Conservation (phyloP, 805 yeast genomes). For the Kuraishia floccosa region DNA sequence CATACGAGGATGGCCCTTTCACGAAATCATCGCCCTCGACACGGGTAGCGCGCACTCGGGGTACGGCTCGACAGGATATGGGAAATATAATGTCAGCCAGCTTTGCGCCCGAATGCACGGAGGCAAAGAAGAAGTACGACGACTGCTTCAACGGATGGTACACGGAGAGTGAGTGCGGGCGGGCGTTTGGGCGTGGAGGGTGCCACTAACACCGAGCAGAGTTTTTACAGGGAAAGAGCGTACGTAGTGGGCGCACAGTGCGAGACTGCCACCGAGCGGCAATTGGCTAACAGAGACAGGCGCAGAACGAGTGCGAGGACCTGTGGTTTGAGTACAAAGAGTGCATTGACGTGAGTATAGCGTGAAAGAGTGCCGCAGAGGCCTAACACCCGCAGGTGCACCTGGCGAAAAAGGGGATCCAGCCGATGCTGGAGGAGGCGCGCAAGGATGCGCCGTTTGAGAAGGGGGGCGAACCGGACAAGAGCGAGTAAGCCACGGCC, state of each 20-base stretch:
- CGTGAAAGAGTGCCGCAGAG: background rate
- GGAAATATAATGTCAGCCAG: constrained; percentile 74
- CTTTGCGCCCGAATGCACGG: constrained; percentile 95
- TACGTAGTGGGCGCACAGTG: constrained; percentile 14
- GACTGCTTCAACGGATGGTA: constrained; percentile 94
- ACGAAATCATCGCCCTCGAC: too few species aligned
- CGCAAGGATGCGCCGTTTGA: constrained; percentile 85
- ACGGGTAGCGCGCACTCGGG: too few species aligned
- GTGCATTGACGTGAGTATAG: constrained; percentile 59
- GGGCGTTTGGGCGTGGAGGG: background rate
- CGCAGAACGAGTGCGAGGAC: constrained; percentile 82
- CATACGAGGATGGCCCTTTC: too few species aligned
- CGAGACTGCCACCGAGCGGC: too few species aligned
- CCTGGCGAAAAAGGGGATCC: constrained; percentile 62
- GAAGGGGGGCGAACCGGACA: constrained; percentile 39
- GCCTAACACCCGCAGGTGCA: constrained; percentile 17
- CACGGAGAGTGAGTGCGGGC: constrained; percentile 44
- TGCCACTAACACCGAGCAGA: constrained; percentile 15
- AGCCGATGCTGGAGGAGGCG: constrained; percentile 80
- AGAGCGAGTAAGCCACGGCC: constrained; percentile 3
- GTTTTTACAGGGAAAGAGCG: constrained; percentile 49
- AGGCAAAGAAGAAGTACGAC: constrained; percentile 75
- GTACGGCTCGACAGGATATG: too few species aligned
- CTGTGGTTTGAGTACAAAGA: constrained; percentile 81
- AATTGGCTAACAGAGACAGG: constrained; percentile 11